Evolutionary conservation across 176 grass and related monocot species (phyloP).

Genomic region (Aegilops tauschii): DNA sequence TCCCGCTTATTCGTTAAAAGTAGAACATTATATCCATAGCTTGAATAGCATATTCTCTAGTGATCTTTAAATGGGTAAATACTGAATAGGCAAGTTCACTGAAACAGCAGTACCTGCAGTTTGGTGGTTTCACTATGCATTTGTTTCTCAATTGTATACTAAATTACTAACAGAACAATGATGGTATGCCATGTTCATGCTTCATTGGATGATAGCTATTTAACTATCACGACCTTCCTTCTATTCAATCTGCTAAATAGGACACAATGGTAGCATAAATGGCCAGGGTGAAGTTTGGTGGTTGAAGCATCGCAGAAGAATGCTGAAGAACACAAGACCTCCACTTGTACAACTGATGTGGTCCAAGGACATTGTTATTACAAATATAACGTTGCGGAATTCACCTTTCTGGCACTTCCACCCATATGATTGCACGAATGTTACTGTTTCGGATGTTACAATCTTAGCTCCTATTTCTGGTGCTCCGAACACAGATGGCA

Average conservation of each 20-base stretch:
- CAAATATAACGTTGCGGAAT: conserved; percentile 74
- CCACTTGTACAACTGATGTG: conserved; percentile 95
- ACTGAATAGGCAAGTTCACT: neutral
- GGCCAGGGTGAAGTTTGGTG: conserved; percentile 93
- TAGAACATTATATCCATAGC: neutral
- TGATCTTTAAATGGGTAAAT: neutral
- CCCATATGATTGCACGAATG: conserved; percentile 94
- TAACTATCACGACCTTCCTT: neutral
- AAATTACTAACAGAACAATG: neutral
- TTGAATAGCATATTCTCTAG: neutral
- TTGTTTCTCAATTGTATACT: neutral
- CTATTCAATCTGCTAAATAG: conserved; percentile 44
- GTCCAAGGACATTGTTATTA: conserved; percentile 88
- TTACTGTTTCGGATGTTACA: conserved; percentile 85
- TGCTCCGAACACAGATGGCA: conserved; percentile 96
- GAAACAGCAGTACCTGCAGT: neutral
- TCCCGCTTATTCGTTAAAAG: neutral
- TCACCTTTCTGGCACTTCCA: conserved; percentile 98
- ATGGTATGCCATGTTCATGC: neutral
- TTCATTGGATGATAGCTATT: conserved; percentile 23
- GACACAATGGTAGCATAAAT: conserved; percentile 95
- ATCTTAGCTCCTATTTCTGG: conserved; percentile 82
- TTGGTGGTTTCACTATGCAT: conserved; percentile 5
- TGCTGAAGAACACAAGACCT: conserved; percentile 89
- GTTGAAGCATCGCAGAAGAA: conserved; percentile 80